Conservation (phyloP, 1,284 basidiomycete species). For the Entoloma clypeatum region DNA sequence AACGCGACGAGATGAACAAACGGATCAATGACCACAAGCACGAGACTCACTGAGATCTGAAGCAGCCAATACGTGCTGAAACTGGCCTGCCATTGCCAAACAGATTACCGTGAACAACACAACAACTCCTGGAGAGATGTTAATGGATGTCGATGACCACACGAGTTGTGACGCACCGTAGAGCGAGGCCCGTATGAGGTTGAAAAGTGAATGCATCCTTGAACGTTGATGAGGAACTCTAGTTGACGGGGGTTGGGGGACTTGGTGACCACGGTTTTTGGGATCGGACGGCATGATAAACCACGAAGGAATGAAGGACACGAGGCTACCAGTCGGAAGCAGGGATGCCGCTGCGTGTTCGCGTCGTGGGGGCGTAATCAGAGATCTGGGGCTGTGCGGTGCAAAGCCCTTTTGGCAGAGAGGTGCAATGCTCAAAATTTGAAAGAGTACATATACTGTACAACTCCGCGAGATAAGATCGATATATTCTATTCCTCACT, state of each 20-base stretch:
- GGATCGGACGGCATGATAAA: constrained; percentile 38
- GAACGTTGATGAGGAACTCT: constrained; percentile 27
- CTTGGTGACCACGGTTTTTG: constrained; percentile 23
- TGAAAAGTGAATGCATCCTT: constrained; percentile 54
- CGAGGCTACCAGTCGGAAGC: constrained; percentile 45
- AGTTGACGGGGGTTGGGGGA: constrained; percentile 25
- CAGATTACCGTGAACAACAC: constrained; percentile 71
- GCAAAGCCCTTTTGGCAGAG: no score
- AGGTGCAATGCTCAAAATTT: constrained; percentile 11
- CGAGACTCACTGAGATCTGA: constrained; percentile 70
- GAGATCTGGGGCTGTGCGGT: no score
- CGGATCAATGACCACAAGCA: constrained; percentile 1
- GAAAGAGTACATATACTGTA: constrained; percentile 13
- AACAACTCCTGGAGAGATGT: constrained; percentile 45
- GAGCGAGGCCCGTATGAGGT: constrained; percentile 56
- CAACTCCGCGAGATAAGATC: background rate
- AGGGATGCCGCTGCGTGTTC: constrained; percentile 15
- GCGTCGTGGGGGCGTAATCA: constrained; percentile 11
- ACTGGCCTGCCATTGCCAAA: constrained; percentile 71
- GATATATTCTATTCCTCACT: constrained; percentile 19
- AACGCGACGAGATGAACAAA: constrained; percentile 9
- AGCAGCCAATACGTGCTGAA: constrained; percentile 61
- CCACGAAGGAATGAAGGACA: constrained; percentile 33
- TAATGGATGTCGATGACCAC: constrained; percentile 8
- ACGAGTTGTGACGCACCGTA: constrained; percentile 45